Evolutionary conservation across 2,329 filamentous ascomycete genomes (phyloP), one percentile per base, ranked within the genome.

Genomic region (Diaporthe helianthi): DNA sequence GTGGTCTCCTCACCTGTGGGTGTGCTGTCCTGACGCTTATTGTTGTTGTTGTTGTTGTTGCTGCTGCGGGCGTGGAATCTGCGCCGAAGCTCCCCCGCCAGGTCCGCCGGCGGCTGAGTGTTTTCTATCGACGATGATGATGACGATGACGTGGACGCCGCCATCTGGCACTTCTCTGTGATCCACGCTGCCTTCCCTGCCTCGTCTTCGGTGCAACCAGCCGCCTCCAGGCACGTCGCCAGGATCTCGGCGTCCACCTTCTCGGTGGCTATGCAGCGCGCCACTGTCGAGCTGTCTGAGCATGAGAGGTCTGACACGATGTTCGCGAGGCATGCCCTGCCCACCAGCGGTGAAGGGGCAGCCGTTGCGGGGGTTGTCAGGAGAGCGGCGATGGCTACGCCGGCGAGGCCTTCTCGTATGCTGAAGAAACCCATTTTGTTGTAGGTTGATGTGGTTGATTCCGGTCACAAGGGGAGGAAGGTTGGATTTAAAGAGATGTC

Each of bases 381-480:
- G n/a, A 67, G 44, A 13, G 49, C 2, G 29, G 52, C 65, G 17
- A 58, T 6, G 13, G 53, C 41, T n/a, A 38, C 52, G 29, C 6
- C 22, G 31, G 65, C 33, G 0, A 67, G 41, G n/a, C 24, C 24
- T 44, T 49, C 3, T 49, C 31, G 26, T 67, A 67, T 58, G 65
- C 52, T 67, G 22, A 38, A 46, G n/a, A n/a, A 19, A 10, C 6
- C 38, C 65, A 67, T 67, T 38, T 22, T 67, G 52, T n/a, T n/a
- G n/a, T n/a, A n/a, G 15, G 10, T 8, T 19, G 10, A 10, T 46
- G 3, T 52, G 46, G 4, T n/a, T 8, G 15, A 2, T 26, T 33
- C 29, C 36, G 13, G 12, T n/a, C 7, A 31, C 41, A 29, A n/a
- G 38, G 3, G 22, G 15, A 55, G 49, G 49, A 52, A 2, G 33